These are phyloP conservation scores for Pyracantha coccinea DNA, from an alignment of 331 rosid species.

Conservation along the genomic window DNA sequence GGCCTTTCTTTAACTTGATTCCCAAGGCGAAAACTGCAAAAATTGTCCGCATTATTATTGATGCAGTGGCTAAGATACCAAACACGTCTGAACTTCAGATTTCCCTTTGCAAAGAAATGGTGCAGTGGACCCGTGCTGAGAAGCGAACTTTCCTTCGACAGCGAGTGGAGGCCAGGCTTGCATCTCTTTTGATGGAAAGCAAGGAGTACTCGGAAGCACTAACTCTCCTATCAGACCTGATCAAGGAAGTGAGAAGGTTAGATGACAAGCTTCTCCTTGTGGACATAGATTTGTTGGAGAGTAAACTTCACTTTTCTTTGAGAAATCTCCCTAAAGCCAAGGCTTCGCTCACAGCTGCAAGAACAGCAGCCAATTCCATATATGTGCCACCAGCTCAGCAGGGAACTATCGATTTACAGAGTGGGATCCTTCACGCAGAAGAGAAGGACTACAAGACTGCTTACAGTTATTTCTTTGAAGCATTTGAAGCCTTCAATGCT, in stretches of 20 bases:
- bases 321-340: constrained; percentile 97
- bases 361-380: constrained; percentile 96
- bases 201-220: constrained; percentile 87
- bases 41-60: constrained; percentile 80
- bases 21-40: constrained; percentile 95
- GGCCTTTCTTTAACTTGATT: constrained; percentile 87
- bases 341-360: constrained; percentile 95
- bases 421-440: constrained; percentile 96
- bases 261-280: constrained; percentile 97
- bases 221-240: constrained; percentile 66
- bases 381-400: constrained; percentile 97
- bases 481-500: constrained; percentile 87
- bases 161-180: constrained; percentile 94
- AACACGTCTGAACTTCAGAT: constrained; percentile 84
- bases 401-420: constrained; percentile 90
- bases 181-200: constrained; percentile 83
- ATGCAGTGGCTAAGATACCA: constrained; percentile 84
- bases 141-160: constrained; percentile 90
- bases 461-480: constrained; percentile 86
- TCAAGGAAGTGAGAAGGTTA: constrained; percentile 92
- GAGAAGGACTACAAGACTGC: constrained; percentile 95
- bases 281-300: constrained; percentile 88
- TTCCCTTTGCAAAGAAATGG: constrained; percentile 87
- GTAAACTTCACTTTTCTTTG: constrained; percentile 82
- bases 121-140: constrained; percentile 87